Evolutionary conservation across 768 basidiomycete species (phyloP).

Genomic region (Phanerodontia chrysosporium): DNA sequence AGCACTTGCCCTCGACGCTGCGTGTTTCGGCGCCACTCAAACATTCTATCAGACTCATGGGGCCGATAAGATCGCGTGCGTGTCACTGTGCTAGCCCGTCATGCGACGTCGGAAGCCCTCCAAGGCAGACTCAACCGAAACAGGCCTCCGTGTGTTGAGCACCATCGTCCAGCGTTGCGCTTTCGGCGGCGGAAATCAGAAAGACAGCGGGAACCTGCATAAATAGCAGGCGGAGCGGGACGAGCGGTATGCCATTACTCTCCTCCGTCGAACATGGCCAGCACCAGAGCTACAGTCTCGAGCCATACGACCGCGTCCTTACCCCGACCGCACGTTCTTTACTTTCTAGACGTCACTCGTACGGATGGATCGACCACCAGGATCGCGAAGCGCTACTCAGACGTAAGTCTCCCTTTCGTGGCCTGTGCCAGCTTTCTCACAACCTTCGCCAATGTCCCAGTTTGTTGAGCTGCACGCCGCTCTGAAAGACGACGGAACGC

Average conservation of each 20-base stretch:
- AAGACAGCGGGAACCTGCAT: too few species aligned
- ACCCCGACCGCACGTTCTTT: slow-evolving; percentile 45
- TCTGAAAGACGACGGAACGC: slow-evolving; percentile 35
- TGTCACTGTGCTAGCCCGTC: too few species aligned
- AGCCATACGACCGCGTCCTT: slow-evolving; percentile 44
- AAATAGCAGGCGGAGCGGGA: neutral
- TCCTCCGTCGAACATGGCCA: slow-evolving; percentile 1
- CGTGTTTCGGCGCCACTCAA: too few species aligned
- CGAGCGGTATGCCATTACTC: neutral
- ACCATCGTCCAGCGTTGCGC: too few species aligned
- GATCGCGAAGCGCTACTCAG: slow-evolving; percentile 39
- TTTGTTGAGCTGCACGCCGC: slow-evolving; percentile 38
- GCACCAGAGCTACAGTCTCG: slow-evolving; percentile 28
- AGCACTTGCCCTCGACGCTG: too few species aligned
- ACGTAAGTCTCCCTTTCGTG: slow-evolving; percentile 27
- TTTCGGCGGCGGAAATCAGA: too few species aligned
- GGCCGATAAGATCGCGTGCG: too few species aligned
- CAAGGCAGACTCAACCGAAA: too few species aligned
- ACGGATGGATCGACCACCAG: slow-evolving; percentile 30
- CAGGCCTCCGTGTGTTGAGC: too few species aligned
- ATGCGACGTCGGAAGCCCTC: too few species aligned
- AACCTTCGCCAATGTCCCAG: slow-evolving; percentile 17
- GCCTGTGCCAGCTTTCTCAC: neutral
- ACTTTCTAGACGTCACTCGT: slow-evolving; percentile 34
- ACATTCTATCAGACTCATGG: too few species aligned